phyloP scores from a whole-genome alignment of 441 rosid genomes.

The Hypseocharis bilobata region DNA sequence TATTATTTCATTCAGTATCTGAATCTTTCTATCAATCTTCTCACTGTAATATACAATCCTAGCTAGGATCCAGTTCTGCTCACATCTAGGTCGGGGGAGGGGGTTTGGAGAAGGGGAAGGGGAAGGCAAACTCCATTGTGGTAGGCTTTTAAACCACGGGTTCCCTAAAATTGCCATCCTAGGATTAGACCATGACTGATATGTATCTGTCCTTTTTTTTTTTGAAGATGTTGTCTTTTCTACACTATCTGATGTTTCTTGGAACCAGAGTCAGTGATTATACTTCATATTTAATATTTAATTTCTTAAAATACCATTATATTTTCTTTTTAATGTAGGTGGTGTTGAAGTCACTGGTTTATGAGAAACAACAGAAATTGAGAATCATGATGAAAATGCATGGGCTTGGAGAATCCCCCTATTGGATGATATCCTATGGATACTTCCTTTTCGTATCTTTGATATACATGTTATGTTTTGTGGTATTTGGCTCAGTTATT shows the following conservation, averaged over 20 bases:
- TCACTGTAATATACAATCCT: too few relatives aligned
- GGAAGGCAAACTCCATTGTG: too few relatives aligned
- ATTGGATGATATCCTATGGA: slow-evolving; percentile 17
- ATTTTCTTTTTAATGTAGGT: slow-evolving; percentile 6
- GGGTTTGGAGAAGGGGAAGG: too few relatives aligned
- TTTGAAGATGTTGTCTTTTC: too few relatives aligned
- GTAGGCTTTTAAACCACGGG: too few relatives aligned
- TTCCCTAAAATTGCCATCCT: too few relatives aligned
- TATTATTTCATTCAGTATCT: too few relatives aligned
- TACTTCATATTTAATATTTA: neutral
- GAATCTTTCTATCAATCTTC: too few relatives aligned
- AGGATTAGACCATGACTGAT: too few relatives aligned
- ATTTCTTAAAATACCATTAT: neutral
- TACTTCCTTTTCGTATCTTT: slow-evolving; percentile 16
- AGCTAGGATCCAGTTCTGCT: too few relatives aligned
- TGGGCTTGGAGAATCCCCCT: slow-evolving; percentile 18
- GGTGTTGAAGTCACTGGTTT: slow-evolving; percentile 13
- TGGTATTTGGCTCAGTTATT: slow-evolving; percentile 13
- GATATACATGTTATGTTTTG: slow-evolving; percentile 15
- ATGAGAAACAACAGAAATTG: slow-evolving; percentile 17
- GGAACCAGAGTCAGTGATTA: neutral
- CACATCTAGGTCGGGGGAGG: too few relatives aligned
- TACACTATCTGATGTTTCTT: neutral
- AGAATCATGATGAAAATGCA: slow-evolving; percentile 21
- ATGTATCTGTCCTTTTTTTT: too few relatives aligned